phyloP scores from a whole-genome alignment of 2,329 filamentous ascomycete species.

The Monilinia polystroma region DNA sequence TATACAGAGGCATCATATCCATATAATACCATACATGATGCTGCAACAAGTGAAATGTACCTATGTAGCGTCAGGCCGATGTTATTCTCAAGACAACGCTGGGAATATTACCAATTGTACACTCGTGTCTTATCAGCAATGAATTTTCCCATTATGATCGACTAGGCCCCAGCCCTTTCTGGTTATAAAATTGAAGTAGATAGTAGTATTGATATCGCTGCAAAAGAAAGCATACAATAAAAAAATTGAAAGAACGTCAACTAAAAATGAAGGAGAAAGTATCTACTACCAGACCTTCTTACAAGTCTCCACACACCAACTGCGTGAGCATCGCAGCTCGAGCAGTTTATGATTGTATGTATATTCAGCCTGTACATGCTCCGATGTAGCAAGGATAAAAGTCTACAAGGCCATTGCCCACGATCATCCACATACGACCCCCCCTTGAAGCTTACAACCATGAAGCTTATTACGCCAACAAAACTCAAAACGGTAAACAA shows the following conservation, averaged over 20 bases:
- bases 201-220: background rate
- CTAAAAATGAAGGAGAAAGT: background rate
- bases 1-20: slow-evolving; percentile 74
- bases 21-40: slow-evolving; percentile 73
- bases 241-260: background rate
- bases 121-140: slow-evolving; percentile 8
- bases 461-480: background rate
- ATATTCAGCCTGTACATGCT: background rate
- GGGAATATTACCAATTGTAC: slow-evolving; percentile 16
- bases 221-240: background rate
- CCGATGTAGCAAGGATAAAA: slow-evolving; percentile 12
- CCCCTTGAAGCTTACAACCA: background rate
- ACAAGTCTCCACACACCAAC: background rate
- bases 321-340: background rate
- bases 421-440: background rate
- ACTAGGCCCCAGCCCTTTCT: background rate
- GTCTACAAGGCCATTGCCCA: slow-evolving; percentile 5
- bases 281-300: background rate
- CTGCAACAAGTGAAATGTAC: slow-evolving; percentile 67
- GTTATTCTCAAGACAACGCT: background rate
- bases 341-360: slow-evolving; percentile 12
- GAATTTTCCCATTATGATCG: slow-evolving; percentile 7
- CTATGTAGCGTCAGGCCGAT: slow-evolving; percentile 39
- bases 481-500: slow-evolving; percentile 14
- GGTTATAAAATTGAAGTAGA: background rate